Evolutionary conservation across 345 rosid genomes (phyloP), one percentile per base, ranked within the genome.

Genomic region (Trapa bicornis): DNA sequence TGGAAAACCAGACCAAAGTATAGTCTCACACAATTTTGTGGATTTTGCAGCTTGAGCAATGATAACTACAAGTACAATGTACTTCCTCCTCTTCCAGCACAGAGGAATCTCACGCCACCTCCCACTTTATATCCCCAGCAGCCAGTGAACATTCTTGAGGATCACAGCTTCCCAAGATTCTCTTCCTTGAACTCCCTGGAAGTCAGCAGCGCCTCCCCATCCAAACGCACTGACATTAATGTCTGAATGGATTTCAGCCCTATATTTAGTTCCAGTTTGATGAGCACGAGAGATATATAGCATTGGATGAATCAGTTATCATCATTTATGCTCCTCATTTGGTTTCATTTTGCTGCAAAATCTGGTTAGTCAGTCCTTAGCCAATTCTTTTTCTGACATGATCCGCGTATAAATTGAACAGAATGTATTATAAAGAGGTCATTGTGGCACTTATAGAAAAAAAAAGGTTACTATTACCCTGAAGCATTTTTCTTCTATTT

Each of bases 41-140:
- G n/a, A 57, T 39, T 17, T 3, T 86, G 80, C 94, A 95, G 97
- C 69, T 71, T 83, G 35, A 75, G 76, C 22, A 75, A 78, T 6
- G 93, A 88, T 62, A 77, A 84, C 7, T 87, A 80, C 87, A 89
- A 82, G 68, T 87, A 86, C 78, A 91, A 84, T 80, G 78, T 68
- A 65, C 79, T 84, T 68, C 97, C 92, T 16, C 99, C 99, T 65
- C 80, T 91, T 50, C 99, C 97, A 3, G 97, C 94, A 7, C 99
- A 91, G 67, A 87, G 82, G 60, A 95, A 95, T 82, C 87, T 95
- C 68, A 89, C 89, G 0, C 99, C 99, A 2, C 99, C 99, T 75
- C 96, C 98, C 29, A 95, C 92, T 2, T 88, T 91, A 29, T 89
- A 85, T 70, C 98, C 99, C 41, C 99, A 95, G 76, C 99, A 85